phyloP scores from a whole-genome alignment of 306 rosid genomes.

The Gastrolobium bilobum region DNA sequence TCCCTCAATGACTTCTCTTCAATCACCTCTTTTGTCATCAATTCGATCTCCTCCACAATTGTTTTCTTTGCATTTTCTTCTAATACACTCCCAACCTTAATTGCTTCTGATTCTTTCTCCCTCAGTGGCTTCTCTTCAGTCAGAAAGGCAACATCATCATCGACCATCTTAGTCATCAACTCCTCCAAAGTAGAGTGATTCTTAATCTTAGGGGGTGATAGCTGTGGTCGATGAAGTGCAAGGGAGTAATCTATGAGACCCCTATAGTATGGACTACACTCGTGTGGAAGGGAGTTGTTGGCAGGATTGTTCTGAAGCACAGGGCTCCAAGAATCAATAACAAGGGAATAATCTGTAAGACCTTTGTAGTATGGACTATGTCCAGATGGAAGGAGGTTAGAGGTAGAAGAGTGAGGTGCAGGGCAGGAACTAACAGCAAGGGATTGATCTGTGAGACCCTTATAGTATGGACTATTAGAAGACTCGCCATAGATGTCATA shows the following conservation, averaged over 20 bases:
- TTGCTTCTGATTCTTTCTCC: slow-evolving; percentile 49
- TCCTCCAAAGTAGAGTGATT: background rate
- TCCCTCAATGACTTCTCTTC: slow-evolving; percentile 65
- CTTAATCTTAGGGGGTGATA: too few species aligned
- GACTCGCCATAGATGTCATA: background rate
- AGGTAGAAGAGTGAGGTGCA: background rate
- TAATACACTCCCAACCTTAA: background rate
- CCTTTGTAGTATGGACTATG: slow-evolving; percentile 55
- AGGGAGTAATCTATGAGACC: slow-evolving; percentile 54
- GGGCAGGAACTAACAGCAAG: slow-evolving; percentile 36
- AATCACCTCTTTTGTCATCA: background rate
- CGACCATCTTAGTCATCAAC: background rate
- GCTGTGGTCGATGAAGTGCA: background rate
- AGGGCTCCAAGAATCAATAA: slow-evolving; percentile 18
- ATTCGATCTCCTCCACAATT: background rate
- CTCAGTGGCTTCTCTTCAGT: slow-evolving; percentile 71
- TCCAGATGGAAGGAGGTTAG: background rate
- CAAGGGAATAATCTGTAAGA: slow-evolving; percentile 51
- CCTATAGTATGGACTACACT: slow-evolving; percentile 51
- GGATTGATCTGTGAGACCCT: slow-evolving; percentile 53
- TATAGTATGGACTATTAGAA: slow-evolving; percentile 48
- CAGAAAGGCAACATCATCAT: background rate
- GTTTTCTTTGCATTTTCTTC: background rate
- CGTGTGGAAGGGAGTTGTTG: background rate
- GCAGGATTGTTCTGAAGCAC: background rate